Evolutionary conservation across 176 grass and related monocot genomes (phyloP).

Genomic region (Canna indica): DNA sequence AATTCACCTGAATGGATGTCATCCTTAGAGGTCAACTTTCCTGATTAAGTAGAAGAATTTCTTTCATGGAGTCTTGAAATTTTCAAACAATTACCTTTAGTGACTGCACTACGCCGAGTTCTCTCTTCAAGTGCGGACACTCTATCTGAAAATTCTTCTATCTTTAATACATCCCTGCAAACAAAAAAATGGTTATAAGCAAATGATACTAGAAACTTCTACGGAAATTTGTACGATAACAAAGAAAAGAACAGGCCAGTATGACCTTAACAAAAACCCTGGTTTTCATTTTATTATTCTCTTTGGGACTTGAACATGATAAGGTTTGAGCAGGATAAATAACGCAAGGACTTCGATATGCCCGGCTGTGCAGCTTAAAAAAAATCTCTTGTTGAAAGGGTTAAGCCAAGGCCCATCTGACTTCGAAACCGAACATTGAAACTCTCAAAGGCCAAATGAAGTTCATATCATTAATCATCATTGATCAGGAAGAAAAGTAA

Average conservation of each 20-base stretch:
- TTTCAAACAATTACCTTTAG: conserved; percentile 54
- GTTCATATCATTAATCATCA: too few relatives aligned
- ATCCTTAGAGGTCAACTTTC: conserved; percentile 52
- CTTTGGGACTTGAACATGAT: neutral
- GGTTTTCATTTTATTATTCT: too few relatives aligned
- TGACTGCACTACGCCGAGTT: conserved; percentile 40
- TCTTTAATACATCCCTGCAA: conserved; percentile 67
- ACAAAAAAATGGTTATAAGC: neutral
- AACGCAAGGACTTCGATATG: too few relatives aligned
- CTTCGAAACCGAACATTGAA: too few relatives aligned
- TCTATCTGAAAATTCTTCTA: conserved; percentile 58
- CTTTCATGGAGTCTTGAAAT: conserved; percentile 51
- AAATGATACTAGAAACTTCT: neutral
- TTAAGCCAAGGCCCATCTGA: too few relatives aligned
- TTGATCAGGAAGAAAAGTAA: too few relatives aligned
- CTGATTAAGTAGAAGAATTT: conserved; percentile 43
- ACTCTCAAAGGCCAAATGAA: too few relatives aligned
- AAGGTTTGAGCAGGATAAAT: neutral
- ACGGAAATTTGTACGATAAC: neutral
- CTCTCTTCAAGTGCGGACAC: conserved; percentile 57
- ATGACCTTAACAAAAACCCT: neutral
- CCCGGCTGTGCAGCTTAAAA: too few relatives aligned
- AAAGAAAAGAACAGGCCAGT: neutral
- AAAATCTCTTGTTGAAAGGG: too few relatives aligned
- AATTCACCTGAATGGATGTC: conserved; percentile 46